phyloP scores from a whole-genome alignment of 495 filamentous ascomycete species.

The Platismatia glauca region DNA sequence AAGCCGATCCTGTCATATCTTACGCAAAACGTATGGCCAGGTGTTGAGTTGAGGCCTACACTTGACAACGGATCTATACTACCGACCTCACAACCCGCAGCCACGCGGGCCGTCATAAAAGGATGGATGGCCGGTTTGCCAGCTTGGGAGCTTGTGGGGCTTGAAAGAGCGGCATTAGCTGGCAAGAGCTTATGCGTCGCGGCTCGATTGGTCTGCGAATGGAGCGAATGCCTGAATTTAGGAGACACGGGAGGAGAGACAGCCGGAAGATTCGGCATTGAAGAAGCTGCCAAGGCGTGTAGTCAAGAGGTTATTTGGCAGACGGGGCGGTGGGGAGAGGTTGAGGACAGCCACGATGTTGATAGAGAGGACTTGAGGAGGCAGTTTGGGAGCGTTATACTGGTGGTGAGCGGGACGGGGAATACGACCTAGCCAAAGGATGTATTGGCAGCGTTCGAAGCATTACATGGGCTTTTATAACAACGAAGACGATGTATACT shows the following conservation, averaged over 20 bases:
- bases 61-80: conserved; percentile 66
- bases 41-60: conserved; percentile 64
- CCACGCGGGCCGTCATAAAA: conserved; percentile 62
- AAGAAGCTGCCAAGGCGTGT: conserved; percentile 64
- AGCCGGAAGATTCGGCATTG: conserved; percentile 39
- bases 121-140: conserved; percentile 69
- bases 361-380: conserved; percentile 82
- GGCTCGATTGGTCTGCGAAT: conserved; percentile 70
- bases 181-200: conserved; percentile 78
- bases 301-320: conserved; percentile 87
- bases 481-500: neutral
- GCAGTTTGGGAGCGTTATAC: conserved; percentile 77
- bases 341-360: conserved; percentile 98
- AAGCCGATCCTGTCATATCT: conserved; percentile 60
- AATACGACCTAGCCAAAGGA: neutral
- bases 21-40: conserved; percentile 72
- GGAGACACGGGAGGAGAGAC: conserved; percentile 24
- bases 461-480: neutral
- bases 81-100: conserved; percentile 57
- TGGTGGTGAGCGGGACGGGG: conserved; percentile 57
- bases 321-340: conserved; percentile 85
- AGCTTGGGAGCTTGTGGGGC: conserved; percentile 70
- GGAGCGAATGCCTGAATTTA: conserved; percentile 63
- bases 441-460: neutral
- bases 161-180: conserved; percentile 76